Evolutionary conservation across 225 moss, liverwort and hornwort species (phyloP).

Genomic region (Physcomitrellopsis africana): DNA sequence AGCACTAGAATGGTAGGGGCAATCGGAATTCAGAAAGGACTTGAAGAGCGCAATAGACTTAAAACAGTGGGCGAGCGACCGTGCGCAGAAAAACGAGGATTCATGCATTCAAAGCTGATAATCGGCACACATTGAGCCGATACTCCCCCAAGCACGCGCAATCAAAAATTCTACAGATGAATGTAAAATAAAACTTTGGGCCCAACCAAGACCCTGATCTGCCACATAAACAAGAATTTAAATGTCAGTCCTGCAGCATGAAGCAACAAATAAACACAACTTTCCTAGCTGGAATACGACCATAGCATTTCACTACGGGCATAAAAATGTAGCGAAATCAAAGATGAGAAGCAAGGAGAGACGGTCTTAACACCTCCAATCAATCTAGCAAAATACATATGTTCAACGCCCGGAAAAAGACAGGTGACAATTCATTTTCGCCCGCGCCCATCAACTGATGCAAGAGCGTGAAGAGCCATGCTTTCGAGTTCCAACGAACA

Average conservation of each 20-base stretch:
- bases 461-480: neutral
- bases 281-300: neutral
- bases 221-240: conserved; percentile 25
- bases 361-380: conserved; percentile 13
- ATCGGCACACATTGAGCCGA: neutral
- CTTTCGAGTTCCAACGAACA: neutral
- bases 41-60: neutral
- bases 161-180: conserved; percentile 14
- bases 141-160: conserved; percentile 3
- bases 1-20: conserved; percentile 28
- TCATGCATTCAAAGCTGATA: conserved; percentile 16
- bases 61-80: conserved; percentile 13
- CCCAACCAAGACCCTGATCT: conserved; percentile 35
- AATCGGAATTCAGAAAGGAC: conserved; percentile 11
- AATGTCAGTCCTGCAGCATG: conserved; percentile 31
- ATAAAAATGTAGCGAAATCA: neutral
- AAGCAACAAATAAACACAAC: neutral
- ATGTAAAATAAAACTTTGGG: neutral
- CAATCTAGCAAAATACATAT: conserved; percentile 11
- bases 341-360: neutral
- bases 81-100: conserved; percentile 10
- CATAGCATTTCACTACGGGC: neutral
- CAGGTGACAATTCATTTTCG: neutral
- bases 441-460: conserved; percentile 13
- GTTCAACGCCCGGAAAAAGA: neutral